Evolutionary conservation across 2,329 filamentous ascomycete genomes (phyloP), one percentile per base, ranked within the genome.

Genomic region (Neopestalotiopsis sp.): DNA sequence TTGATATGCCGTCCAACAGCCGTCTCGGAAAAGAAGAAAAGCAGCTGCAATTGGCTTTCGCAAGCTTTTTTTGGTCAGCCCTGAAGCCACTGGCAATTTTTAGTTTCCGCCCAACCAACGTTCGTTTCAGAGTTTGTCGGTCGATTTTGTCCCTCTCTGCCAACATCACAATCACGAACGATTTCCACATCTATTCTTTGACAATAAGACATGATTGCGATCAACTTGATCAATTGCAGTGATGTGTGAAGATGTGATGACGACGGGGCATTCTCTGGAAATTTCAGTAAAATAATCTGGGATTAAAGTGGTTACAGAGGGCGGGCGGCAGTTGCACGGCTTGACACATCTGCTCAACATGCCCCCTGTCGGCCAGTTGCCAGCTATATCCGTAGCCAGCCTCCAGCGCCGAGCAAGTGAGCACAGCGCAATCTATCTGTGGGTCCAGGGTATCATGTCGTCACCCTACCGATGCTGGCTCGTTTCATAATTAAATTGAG

Each of bases 401-500:
- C 30, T 24, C 20, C 32, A 42, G 34, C 34, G 24, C 24, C 24
- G 6, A 38, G 34, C 34, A 38, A 38, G 6, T 38, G 34, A 38
- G 34, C 34, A 38, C 34, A 38, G 20, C 30, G 34, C 32, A 66
- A 66, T 66, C 42, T 66, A 66, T 66, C 63, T 66, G 63, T 58
- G 24, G 63, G n/a, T 20, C 20, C 28, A 49, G 42, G 63, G 42
- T 20, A 45, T 32, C 24, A 49, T 66, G 63, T 66, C 63, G 63
- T 66, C 63, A 66, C 63, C 62, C 40, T 66, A 28, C 63, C 42
- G 42, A 32, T 45, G 49, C 49, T 45, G 42, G 49, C 63, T 32
- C 49, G 63, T 66, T 66, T 66, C 63, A 66, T 57, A 13, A 57
- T 66, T 57, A 40, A 57, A 56, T 66, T 28, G 63, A 24, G 28